Percentiles rank a stretch among this genome's conserved stretches.
phyloP scores from a whole-genome alignment of 1,139 yeast genomes.

The Saccharomyces hybrid region DNA sequence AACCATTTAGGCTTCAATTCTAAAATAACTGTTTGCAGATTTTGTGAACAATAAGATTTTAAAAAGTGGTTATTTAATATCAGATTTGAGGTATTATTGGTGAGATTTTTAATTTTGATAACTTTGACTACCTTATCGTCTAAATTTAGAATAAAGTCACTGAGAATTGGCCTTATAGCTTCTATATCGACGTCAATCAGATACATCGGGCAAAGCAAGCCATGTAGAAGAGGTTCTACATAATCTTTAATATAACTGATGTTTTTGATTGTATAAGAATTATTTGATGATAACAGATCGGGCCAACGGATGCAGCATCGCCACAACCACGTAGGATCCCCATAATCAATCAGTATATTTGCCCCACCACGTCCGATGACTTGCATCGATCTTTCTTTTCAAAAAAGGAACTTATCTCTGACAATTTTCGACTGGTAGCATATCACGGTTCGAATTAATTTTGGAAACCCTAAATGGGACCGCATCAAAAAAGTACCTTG shows the following conservation, averaged over 20 bases:
- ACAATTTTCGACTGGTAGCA: background rate
- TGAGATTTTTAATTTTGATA: constrained; percentile 19
- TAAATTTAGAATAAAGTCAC: constrained; percentile 3
- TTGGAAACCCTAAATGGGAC: background rate
- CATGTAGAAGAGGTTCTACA: constrained; percentile 13
- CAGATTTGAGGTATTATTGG: background rate
- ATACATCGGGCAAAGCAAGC: constrained; percentile 16
- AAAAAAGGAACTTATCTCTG: background rate
- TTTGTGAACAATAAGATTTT: constrained; percentile 12
- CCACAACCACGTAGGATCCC: constrained; percentile 13
- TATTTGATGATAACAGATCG: constrained; percentile 15
- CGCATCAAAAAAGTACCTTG: background rate
- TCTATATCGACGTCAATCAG: constrained; percentile 8
- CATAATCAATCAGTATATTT: constrained; percentile 18
- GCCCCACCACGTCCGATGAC: constrained; percentile 24
- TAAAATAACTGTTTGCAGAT: constrained; percentile 10
- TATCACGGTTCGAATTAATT: background rate
- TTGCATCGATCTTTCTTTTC: constrained; percentile 7
- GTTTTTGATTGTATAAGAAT: constrained; percentile 20
- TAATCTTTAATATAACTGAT: constrained; percentile 12
- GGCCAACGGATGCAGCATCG: constrained; percentile 23
- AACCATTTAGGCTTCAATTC: constrained; percentile 33
- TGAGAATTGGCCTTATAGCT: constrained; percentile 3
- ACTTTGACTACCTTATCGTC: constrained; percentile 12
- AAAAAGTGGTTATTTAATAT: constrained; percentile 25